A percentile compares a stretch with the other conserved stretches of the same genome.
Conservation (phyloP, 257 asterid species). For the Primulina tabacum region DNA sequence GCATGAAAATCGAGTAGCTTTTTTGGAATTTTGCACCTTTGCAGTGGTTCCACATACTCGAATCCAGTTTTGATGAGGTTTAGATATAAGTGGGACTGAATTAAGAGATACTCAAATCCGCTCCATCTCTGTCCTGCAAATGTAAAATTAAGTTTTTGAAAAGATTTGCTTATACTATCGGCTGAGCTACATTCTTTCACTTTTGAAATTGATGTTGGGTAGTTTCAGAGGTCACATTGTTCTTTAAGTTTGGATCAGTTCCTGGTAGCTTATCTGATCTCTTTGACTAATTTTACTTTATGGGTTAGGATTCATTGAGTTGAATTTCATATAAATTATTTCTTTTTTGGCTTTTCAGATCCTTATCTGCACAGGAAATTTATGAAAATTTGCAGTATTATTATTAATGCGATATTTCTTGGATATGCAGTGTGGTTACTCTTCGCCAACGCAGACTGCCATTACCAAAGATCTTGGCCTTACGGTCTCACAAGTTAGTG, state of each 20-base stretch:
- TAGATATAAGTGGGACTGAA: not conserved
- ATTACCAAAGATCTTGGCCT: conserved; percentile 63
- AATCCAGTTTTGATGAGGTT: not conserved
- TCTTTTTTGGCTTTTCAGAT: not conserved
- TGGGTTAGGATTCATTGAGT: not conserved
- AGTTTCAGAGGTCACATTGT: not conserved
- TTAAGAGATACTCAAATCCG: not conserved
- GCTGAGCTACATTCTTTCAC: not conserved
- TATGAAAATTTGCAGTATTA: conserved; percentile 2
- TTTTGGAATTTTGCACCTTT: not conserved
- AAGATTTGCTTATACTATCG: too few relatives aligned
- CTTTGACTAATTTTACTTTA: not conserved
- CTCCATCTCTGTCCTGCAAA: not conserved
- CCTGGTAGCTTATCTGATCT: not conserved
- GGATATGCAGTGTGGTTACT: conserved; percentile 68
- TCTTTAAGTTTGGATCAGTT: not conserved
- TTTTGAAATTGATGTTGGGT: conserved; percentile 11
- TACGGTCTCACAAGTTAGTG: conserved; percentile 74
- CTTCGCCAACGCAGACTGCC: conserved; percentile 83
- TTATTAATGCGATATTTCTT: conserved; percentile 23
- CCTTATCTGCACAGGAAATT: conserved; percentile 9
- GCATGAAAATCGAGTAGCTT: not conserved
- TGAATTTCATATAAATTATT: not conserved
- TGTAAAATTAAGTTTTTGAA: too few relatives aligned
- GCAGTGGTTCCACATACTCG: not conserved